These are phyloP conservation scores for Glutinoglossum americanum DNA, from an alignment of 495 filamentous ascomycete genomes.

Conservation along the genomic window DNA sequence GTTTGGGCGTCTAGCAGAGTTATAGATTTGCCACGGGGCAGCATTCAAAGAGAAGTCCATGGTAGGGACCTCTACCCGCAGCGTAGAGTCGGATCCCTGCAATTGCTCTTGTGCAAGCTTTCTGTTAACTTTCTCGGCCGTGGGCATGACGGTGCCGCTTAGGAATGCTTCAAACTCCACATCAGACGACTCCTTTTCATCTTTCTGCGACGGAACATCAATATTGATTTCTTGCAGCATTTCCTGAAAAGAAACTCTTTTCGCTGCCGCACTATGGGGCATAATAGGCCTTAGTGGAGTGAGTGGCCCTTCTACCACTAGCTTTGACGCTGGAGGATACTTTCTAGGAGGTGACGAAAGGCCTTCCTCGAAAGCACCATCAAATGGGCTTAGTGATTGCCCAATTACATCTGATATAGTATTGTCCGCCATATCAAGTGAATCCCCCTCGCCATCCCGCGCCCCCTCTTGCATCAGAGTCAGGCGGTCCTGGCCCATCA, in stretches of 20 bases:
- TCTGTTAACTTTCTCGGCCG: constrained; percentile 20
- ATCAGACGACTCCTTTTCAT: constrained; percentile 11
- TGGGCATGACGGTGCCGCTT: constrained; percentile 22
- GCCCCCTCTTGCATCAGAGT: constrained; percentile 2
- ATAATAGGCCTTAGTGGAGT: constrained; percentile 14
- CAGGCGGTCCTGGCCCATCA: neutral
- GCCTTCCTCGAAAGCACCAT: neutral
- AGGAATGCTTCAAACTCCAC: constrained; percentile 21
- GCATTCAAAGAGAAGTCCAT: constrained; percentile 36
- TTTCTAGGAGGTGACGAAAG: neutral
- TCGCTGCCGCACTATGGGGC: constrained; percentile 13
- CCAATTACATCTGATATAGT: neutral
- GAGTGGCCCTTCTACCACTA: constrained; percentile 19
- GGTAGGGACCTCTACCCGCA: constrained; percentile 31
- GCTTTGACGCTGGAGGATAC: neutral
- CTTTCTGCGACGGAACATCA: constrained; percentile 9
- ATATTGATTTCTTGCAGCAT: constrained; percentile 12
- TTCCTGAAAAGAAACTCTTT: constrained; percentile 20
- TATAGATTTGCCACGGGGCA: constrained; percentile 26
- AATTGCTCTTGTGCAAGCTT: constrained; percentile 39
- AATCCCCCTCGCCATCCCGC: constrained; percentile 1
- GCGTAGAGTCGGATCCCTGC: constrained; percentile 31
- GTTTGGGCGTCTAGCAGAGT: neutral
- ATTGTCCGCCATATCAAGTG: neutral
- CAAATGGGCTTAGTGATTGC: neutral